Evolutionary conservation across 1,284 basidiomycete species (phyloP), one percentile per base, ranked within the genome.

Genomic region (Coriolopsis trogii): DNA sequence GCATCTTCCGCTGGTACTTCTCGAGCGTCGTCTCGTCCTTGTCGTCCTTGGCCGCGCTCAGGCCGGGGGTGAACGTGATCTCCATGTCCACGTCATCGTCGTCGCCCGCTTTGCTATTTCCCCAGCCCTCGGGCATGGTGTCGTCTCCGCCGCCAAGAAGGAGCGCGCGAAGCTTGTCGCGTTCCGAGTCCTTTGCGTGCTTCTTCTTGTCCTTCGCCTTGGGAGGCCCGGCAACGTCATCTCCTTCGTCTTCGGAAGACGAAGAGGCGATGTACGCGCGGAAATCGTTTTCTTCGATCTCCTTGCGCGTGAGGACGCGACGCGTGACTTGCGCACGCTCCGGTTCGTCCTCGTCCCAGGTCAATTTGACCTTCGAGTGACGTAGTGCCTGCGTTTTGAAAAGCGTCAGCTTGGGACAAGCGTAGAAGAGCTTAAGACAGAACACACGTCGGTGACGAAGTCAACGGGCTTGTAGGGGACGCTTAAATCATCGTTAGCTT

Each of bases 321-420:
- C 95, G 84, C 9, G 93, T 93, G 40, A 97, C 64, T 51, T 87
- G 85, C 54, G 78, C 81, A 16, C 97, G 88, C 66, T 96, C 91
- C 2, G 93, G 88, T 64, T 99, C 96, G 70, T 99, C 97, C 58
- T 95, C 93, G 65, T 99, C 97, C 97, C 97, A 99, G 8, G 96
- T 98, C 23, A 99, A 79, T 66, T 93, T 96, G 60, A 99, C 96
- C 74, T 94, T 95, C 12, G 97, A 99, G 69, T 99, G 95, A 7
- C 97, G 89, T n/a, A 99, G 82, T 6, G 95, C 95, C 92, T 96
- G 59, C 15, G 36, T 29, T n/a, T 25, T 49, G 26, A 41, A 33
- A 15, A 24, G 3, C 21, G 16, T 31, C 29, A 4, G n/a, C 15
- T 23, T 7, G 12, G n/a, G 41, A 25, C 33, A 16, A 30, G 5